Conservation (phyloP, 345 rosid genomes). For the Erodium maritimum region DNA sequence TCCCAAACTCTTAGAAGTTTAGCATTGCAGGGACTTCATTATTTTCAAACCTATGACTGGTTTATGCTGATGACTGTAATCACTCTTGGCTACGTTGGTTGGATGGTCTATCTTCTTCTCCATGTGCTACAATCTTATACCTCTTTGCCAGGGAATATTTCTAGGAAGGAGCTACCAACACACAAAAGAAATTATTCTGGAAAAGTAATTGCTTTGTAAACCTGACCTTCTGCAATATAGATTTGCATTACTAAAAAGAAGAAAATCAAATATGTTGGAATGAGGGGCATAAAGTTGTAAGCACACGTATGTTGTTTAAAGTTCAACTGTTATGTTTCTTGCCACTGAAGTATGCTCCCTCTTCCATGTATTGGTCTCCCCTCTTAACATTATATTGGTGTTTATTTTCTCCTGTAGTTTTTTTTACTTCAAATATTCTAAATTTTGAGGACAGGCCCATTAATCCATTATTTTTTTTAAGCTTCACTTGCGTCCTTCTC, state of each 20-base stretch:
- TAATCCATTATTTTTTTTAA: too few relatives aligned
- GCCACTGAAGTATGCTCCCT: neutral
- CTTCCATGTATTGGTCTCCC: too few relatives aligned
- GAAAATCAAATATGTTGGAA: neutral
- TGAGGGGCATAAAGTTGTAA: neutral
- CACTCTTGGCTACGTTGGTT: conserved; percentile 81
- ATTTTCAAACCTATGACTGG: conserved; percentile 96
- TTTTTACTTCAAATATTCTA: neutral
- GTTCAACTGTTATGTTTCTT: neutral
- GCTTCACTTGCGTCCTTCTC: neutral
- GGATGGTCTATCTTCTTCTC: conserved; percentile 78
- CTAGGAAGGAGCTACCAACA: conserved; percentile 33
- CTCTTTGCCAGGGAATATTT: conserved; percentile 38
- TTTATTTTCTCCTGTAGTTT: neutral
- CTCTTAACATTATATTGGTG: too few relatives aligned
- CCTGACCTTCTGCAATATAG: conserved; percentile 14
- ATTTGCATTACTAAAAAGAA: neutral
- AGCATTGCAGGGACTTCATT: conserved; percentile 82
- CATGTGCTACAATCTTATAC: conserved; percentile 85
- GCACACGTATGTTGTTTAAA: neutral
- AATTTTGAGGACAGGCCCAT: neutral
- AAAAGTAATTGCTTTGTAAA: conserved; percentile 61
- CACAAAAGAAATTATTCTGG: conserved; percentile 33
- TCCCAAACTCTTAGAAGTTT: conserved; percentile 65
- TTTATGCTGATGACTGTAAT: conserved; percentile 80